Conservation (phyloP, 2,329 filamentous ascomycete species). For the Xylariaceae sp. region DNA sequence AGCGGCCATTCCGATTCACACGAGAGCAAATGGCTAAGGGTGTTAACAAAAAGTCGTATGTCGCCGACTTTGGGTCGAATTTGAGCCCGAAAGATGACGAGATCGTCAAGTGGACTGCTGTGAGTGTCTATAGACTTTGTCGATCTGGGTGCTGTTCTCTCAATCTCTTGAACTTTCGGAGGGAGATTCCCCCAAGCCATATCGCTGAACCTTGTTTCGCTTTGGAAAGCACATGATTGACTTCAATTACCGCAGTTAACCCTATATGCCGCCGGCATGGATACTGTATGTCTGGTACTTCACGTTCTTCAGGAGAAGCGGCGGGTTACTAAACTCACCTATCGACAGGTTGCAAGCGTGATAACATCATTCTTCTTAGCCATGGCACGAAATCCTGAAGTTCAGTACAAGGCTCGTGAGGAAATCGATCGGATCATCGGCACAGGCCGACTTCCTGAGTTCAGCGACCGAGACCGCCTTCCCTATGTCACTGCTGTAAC, state of each 20-base stretch:
- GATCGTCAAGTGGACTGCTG: slow-evolving; percentile 21
- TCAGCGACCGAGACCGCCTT: slow-evolving; percentile 24
- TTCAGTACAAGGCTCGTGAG: slow-evolving; percentile 37
- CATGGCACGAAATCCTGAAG: slow-evolving; percentile 45
- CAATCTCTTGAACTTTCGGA: not conserved
- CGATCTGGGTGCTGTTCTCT: not conserved
- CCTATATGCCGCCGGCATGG: slow-evolving; percentile 24
- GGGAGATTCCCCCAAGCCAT: not conserved
- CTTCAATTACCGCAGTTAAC: not conserved
- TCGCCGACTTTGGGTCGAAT: slow-evolving; percentile 11
- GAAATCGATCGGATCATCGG: slow-evolving; percentile 33
- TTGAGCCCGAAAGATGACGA: slow-evolving; percentile 14
- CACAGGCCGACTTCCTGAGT: slow-evolving; percentile 25
- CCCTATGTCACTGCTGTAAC: slow-evolving; percentile 29
- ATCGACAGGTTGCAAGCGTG: slow-evolving; percentile 38
- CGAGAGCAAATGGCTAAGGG: slow-evolving; percentile 20
- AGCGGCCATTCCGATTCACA: slow-evolving; percentile 26
- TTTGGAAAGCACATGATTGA: not conserved
- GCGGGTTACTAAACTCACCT: not conserved
- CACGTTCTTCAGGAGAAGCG: not conserved
- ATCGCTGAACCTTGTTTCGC: not conserved
- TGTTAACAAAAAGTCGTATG: slow-evolving; percentile 15
- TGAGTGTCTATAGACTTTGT: not conserved
- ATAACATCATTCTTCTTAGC: slow-evolving; percentile 43
- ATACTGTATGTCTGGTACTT: slow-evolving; percentile 23